Conservation (phyloP, 2,329 filamentous ascomycete genomes). For the Fusarium pilosicola region DNA sequence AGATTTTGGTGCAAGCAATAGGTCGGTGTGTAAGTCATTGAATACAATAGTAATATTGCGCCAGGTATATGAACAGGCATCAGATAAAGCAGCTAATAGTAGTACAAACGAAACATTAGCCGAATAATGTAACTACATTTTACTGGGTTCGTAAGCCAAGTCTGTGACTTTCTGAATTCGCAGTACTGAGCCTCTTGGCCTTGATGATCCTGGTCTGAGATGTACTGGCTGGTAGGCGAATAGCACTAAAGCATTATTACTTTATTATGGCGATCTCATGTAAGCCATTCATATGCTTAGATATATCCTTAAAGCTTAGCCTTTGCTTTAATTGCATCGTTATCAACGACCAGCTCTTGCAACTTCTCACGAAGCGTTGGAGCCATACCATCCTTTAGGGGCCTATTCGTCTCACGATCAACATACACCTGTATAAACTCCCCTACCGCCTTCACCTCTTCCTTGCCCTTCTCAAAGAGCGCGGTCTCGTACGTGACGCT, state of each 20-base stretch:
- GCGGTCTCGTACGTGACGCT: slow-evolving; percentile 93
- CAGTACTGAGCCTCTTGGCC: background rate
- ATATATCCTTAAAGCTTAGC: slow-evolving; percentile 22
- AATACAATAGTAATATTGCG: background rate
- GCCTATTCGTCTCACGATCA: slow-evolving; percentile 75
- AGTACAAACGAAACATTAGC: background rate
- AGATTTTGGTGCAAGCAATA: background rate
- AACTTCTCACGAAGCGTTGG: slow-evolving; percentile 67
- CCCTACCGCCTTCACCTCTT: slow-evolving; percentile 81
- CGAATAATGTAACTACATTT: background rate
- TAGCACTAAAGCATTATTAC: background rate
- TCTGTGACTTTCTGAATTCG: background rate
- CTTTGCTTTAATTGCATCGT: background rate
- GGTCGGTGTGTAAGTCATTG: background rate
- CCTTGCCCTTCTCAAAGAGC: slow-evolving; percentile 79
- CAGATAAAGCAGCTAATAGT: background rate
- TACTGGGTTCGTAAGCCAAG: background rate
- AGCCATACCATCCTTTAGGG: slow-evolving; percentile 73
- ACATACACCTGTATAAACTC: slow-evolving; percentile 91
- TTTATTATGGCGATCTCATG: background rate
- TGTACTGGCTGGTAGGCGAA: background rate
- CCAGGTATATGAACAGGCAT: background rate
- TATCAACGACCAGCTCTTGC: slow-evolving; percentile 60
- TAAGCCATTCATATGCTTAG: background rate
- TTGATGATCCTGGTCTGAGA: background rate